Evolutionary conservation across 345 rosid species (phyloP), one percentile per base, ranked within the genome.

Genomic region (Reutealis trisperma): DNA sequence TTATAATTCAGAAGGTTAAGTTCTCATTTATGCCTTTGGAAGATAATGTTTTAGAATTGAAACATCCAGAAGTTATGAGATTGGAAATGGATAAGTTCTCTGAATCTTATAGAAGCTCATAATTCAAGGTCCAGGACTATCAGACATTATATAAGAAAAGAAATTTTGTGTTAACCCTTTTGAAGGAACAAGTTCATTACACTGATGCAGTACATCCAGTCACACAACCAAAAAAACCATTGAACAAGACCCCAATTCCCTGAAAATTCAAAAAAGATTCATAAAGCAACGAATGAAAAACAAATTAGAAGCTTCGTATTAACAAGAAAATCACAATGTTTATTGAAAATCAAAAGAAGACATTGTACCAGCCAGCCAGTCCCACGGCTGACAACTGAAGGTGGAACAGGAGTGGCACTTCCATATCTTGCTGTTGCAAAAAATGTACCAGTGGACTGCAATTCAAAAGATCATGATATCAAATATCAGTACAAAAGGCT

Each of bases 401-500:
- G 92, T 52, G 98, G 98, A 14, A 85, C 76, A 75, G 87, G 97
- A 37, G 98, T 93, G 44, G 97, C 97, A 71, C 95, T 91, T 5
- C 89, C 97, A 82, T 79, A 91, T 80, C 98, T 86, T 63, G 97
- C 88, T 59, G 97, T 92, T 1, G 97, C 94, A 6, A 89, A 88
- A 61, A 85, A 86, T 1, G 95, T 79, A 52, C 94, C 98, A 0
- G 91, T 91, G 22, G 90, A 86, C 93, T 90, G 44, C 76, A 74
- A 47, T 57, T 41, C 11, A 47, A 0, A 6, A 44, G 62, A 19
- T 55, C 22, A 18, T 22, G 57, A 15, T 25, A 32, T 15, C 30
- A 70, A 15, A 37, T 25, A 32, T 15, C 30, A 70, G 7, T 13
- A 16, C 18, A 34, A 16, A 69, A 15, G 34, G 6, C 5, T 4